Evolutionary conservation across 2,329 filamentous ascomycete genomes (phyloP), one percentile per base, ranked within the genome.

Genomic region (Kalmusia sp.): DNA sequence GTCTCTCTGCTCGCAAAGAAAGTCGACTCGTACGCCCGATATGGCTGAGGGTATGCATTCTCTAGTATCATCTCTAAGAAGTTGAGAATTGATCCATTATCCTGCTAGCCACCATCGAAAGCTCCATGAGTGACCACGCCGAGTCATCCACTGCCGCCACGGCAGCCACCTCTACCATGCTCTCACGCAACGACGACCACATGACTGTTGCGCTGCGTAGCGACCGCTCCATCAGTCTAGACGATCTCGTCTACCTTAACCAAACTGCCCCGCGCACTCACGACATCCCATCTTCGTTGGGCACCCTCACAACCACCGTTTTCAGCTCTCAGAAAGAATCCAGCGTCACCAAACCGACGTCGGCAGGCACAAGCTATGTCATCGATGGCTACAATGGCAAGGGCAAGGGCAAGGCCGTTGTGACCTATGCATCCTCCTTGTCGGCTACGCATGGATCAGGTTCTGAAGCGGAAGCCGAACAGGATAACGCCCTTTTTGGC

Each of bases 321-420:
- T 65, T 62, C 37, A 64, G 54, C 47, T 59, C 57, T 3, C 54
- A 44, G 30, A 55, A 62, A 30, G 52, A 57, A 6, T 67, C 67
- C 3, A 59, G 51, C 35, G 27, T 45, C n/a, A 70, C 67, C 11
- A 65, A 64, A 44, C 65, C 64, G n/a, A 71, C 68, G 3, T 68
- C 66, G n/a, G 48, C 54, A n/a, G 59, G 63, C 9, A 68, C 64
- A 44, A 54, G 39, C 41, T 65, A 68, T 25, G 53, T 51, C 21
- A 27, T 50, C 5, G 25, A 52, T 22, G 45, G 40, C 2, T 34
- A 57, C 17, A 57, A 52, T 3, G 51, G 55, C 4, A 53, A 62
- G 22, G 57, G 57, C 34, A 52, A 63, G 21, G 54, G 57, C 34
- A 66, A 65, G 49, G 54, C 41, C 3, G 34, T 50, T 25, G 49